Percentiles rank a stretch among this genome's conserved stretches.
phyloP scores from a whole-genome alignment of 2,329 filamentous ascomycete genomes.

The Fonsecaea monophora region DNA sequence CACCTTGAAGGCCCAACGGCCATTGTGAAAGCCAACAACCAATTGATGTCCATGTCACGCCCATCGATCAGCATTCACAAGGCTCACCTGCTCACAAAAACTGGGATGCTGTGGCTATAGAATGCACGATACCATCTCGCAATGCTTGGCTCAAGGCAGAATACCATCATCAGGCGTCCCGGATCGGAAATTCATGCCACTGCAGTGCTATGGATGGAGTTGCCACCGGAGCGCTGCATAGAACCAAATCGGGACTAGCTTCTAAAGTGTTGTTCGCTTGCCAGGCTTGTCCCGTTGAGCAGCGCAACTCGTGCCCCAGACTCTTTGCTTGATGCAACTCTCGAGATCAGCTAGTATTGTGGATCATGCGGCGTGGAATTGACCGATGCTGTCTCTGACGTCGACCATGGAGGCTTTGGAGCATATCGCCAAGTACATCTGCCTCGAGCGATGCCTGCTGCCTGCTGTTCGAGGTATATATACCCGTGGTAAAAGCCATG shows the following conservation, averaged over 20 bases:
- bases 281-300: too few relatives aligned
- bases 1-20: background rate
- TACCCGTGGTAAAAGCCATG: background rate
- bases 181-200: background rate
- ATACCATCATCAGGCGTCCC: constrained; percentile 5
- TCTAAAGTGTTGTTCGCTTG: background rate
- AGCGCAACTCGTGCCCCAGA: background rate
- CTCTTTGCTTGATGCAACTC: background rate
- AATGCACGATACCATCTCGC: background rate
- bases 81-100: background rate
- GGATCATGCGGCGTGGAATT: background rate
- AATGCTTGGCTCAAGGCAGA: background rate
- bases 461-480: constrained; percentile 6
- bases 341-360: background rate
- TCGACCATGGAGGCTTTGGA: background rate
- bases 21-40: background rate
- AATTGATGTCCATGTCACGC: background rate
- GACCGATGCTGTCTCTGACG: background rate
- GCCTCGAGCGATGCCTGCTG: background rate
- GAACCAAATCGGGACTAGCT: constrained; percentile 8
- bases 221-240: constrained; percentile 11
- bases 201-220: background rate
- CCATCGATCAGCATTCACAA: background rate
- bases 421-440: background rate
- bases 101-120: background rate